These are phyloP conservation scores for Eucalyptus dawsonii DNA, from an alignment of 345 rosid species.

Conservation along the genomic window DNA sequence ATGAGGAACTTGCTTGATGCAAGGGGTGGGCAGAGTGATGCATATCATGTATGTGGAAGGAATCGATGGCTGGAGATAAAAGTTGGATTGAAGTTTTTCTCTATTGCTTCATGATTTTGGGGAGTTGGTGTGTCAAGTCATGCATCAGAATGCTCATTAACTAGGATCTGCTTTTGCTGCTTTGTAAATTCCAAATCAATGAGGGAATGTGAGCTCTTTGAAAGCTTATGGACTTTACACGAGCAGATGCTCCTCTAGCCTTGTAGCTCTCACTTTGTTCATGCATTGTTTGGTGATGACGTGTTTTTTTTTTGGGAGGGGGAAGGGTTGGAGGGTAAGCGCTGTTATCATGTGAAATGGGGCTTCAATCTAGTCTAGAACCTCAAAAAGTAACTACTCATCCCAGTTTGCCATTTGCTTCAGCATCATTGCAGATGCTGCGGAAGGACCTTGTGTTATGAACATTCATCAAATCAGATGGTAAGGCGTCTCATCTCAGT, in stretches of 20 bases:
- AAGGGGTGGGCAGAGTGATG: background rate
- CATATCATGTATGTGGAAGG: background rate
- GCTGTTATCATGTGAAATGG: background rate
- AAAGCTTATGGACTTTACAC: background rate
- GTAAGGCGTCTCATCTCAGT: conserved; percentile 1
- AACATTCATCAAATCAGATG: conserved; percentile 70
- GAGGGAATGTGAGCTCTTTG: background rate
- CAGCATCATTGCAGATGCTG: conserved; percentile 83
- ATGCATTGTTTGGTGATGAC: background rate
- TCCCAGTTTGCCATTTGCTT: background rate
- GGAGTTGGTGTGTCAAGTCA: background rate
- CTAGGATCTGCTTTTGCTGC: background rate
- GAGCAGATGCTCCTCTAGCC: background rate
- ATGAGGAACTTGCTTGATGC: background rate
- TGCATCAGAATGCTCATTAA: background rate
- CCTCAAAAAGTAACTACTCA: background rate
- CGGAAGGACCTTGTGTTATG: conserved; percentile 60
- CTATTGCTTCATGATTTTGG: background rate
- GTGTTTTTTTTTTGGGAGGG: background rate
- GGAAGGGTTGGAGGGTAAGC: background rate
- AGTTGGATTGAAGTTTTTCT: background rate
- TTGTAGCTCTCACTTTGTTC: background rate
- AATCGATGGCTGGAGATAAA: background rate
- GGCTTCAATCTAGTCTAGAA: background rate
- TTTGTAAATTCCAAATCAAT: background rate